Percentiles rank a stretch among this genome's conserved stretches.
phyloP scores from a whole-genome alignment of 2,329 filamentous ascomycete genomes.

The Neurospora sp. region DNA sequence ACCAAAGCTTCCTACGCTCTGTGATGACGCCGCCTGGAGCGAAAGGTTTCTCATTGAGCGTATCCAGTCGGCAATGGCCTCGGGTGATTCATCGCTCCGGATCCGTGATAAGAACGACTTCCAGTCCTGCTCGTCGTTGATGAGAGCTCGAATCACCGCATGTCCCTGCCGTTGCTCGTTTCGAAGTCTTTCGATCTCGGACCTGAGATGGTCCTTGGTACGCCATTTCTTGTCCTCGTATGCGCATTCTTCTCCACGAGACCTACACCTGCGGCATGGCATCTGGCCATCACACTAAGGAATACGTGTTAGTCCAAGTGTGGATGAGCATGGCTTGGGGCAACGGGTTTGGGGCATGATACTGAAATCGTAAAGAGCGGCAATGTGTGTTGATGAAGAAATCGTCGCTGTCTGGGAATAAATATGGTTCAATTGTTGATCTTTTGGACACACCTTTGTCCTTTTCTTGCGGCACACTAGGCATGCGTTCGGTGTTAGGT shows the following conservation, averaged over 20 bases:
- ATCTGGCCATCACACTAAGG: constrained; percentile 17
- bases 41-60: constrained; percentile 3
- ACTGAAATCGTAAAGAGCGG: not conserved
- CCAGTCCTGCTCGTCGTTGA: constrained; percentile 13
- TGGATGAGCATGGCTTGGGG: not conserved
- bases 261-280: constrained; percentile 18
- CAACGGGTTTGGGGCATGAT: not conserved
- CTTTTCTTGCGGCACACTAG: constrained; percentile 19
- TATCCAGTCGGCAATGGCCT: constrained; percentile 18
- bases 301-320: constrained; percentile 4
- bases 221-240: constrained; percentile 21
- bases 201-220: constrained; percentile 19
- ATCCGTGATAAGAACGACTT: constrained; percentile 11
- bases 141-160: constrained; percentile 16
- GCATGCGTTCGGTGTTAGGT: constrained; percentile 19
- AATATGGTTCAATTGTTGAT: not conserved
- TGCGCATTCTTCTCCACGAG: constrained; percentile 17
- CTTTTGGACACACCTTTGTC: constrained; percentile 15
- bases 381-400: not conserved
- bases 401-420: not conserved
- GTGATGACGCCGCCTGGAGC: not conserved
- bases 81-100: constrained; percentile 14
- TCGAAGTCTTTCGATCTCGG: constrained; percentile 18
- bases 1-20: not conserved
- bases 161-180: constrained; percentile 15